Conservation (phyloP, 2,329 filamentous ascomycete species). For the Fusarium sp. region DNA sequence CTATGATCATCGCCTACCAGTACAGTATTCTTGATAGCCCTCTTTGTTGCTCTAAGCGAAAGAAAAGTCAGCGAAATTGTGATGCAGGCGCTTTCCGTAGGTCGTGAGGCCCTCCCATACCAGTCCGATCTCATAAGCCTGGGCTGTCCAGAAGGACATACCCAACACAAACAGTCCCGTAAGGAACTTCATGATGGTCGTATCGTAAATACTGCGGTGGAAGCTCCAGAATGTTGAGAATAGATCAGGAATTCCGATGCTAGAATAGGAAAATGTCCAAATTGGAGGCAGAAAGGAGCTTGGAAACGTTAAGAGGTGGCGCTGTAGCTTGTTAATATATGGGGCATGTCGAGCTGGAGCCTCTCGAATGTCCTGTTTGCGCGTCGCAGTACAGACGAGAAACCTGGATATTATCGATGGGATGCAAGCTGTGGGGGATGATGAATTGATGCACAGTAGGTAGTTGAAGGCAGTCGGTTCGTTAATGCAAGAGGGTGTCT, state of each 20-base stretch:
- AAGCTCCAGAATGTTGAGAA: conserved; percentile 22
- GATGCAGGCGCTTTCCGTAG: not conserved
- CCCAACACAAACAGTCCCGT: conserved; percentile 63
- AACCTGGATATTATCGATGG: not conserved
- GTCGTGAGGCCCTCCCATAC: conserved; percentile 53
- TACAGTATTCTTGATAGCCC: conserved; percentile 83
- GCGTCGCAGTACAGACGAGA: not conserved
- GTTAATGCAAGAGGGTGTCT: conserved; percentile 27
- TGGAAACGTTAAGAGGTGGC: conserved; percentile 36
- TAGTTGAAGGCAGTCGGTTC: not conserved
- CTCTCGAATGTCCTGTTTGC: conserved; percentile 18
- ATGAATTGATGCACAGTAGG: not conserved
- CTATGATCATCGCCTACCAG: conserved; percentile 57
- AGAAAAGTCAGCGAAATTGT: conserved; percentile 39
- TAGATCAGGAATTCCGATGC: conserved; percentile 8
- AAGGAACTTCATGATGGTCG: conserved; percentile 65
- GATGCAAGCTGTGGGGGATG: not conserved
- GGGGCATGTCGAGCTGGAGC: conserved; percentile 38
- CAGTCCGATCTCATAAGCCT: conserved; percentile 69
- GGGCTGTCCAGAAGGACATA: conserved; percentile 64
- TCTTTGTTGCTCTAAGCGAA: conserved; percentile 75
- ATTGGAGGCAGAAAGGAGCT: conserved; percentile 28
- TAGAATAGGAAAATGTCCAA: conserved; percentile 15
- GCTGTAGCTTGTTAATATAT: conserved; percentile 39
- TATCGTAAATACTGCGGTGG: conserved; percentile 15